Base-by-base conservation (phyloP, 2,329 filamentous ascomycete species). In the Apiospora aurea region DNA sequence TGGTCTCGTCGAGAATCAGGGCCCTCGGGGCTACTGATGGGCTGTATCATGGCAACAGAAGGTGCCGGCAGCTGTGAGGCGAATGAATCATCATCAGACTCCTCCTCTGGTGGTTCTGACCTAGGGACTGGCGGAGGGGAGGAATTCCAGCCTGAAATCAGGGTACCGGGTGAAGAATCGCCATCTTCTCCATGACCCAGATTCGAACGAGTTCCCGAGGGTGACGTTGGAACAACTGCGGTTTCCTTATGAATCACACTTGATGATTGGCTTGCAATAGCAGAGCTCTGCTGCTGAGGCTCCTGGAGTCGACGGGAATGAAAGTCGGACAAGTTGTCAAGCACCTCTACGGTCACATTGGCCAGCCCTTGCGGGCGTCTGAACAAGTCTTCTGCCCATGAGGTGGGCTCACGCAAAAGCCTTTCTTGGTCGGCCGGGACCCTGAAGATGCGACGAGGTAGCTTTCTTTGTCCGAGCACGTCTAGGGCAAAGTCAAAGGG, bases 381-480 rank as follows among this genome's bases (percentile, higher is more conserved):
- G 38, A 74, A 72, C 5, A 78, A 74, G 21, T 72, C 69, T 69
- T 76, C 70, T 53, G 77, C 80, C 83, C 82, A 84, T 8, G 81
- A 87, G 21, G 85, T 81, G 7, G 80, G 73, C 14, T 81, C 77
- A 7, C 85, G 82, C 1, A 92, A 79, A 6, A 91, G 80, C 11
- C 80, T 75, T 61, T 79, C 76, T 75, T 92, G 90, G 21, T 87
- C 82, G 38, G 78, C 80, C 1, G 86, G 83, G 69, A 89, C 86
- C 34, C 76, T 80, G 44, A 87, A 77, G 74, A 87, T 84, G 61
- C 76, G 79, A 24, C 80, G 80, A 43, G 80, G 78, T 70, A 89
- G 84, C 24, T 75, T 79, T 44, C 76, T 79, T 24, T 78, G 71
- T 68, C 77, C 79, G 67, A 81, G n/a, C 46, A 79, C 24, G 43